These are phyloP conservation scores for Guadua angustifolia DNA, from an alignment of 176 grass and related monocot genomes.

Conservation along the genomic window DNA sequence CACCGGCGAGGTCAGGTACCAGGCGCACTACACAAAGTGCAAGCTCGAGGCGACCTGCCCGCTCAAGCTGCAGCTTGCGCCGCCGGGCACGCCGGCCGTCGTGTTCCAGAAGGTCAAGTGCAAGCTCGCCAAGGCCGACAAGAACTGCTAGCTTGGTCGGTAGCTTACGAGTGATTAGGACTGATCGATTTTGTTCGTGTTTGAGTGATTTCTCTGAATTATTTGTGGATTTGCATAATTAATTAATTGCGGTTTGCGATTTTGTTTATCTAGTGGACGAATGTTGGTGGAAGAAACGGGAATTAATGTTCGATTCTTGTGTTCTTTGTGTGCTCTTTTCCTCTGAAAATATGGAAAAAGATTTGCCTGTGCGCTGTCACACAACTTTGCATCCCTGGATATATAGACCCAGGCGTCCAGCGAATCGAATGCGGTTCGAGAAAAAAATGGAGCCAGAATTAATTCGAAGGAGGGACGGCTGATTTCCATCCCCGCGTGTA, in stretches of 20 bases:
- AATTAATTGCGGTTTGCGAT: background rate
- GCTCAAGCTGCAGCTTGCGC: conserved; percentile 39
- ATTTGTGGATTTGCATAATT: background rate
- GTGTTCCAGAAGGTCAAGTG: conserved; percentile 33
- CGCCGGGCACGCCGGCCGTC: conserved; percentile 19
- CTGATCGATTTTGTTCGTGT: background rate
- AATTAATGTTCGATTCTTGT: background rate
- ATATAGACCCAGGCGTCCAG: background rate
- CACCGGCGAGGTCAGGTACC: conserved; percentile 26
- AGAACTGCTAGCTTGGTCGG: background rate
- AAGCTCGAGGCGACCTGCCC: conserved; percentile 27
- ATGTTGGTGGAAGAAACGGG: background rate
- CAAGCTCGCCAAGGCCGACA: conserved; percentile 1
- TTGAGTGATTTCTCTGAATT: background rate
- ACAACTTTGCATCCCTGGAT: background rate
- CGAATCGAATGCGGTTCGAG: background rate
- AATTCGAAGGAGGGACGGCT: no score
- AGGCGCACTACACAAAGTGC: conserved; percentile 17
- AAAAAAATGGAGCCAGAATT: background rate
- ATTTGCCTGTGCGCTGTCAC: background rate
- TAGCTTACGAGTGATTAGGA: background rate
- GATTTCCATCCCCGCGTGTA: background rate
- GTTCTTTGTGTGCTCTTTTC: background rate
- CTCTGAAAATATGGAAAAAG: background rate
- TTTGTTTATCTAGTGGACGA: background rate